Conservation (phyloP, 345 rosid species). For the Populus ilicifolia region DNA sequence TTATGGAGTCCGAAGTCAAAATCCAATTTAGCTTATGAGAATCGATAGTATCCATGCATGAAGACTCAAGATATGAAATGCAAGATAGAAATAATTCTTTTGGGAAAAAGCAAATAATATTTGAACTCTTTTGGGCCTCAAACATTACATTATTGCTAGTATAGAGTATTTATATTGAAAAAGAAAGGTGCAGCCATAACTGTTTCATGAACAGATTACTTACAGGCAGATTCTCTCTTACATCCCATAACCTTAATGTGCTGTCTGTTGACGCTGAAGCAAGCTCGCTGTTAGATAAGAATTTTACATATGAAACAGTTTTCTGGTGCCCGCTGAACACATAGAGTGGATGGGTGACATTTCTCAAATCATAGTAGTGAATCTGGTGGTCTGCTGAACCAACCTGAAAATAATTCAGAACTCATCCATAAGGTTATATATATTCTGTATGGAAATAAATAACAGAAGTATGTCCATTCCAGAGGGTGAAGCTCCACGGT, state of each 20-base stretch:
- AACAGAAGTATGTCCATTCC: background rate
- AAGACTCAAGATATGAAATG: background rate
- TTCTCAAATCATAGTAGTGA: slow-evolving; percentile 87
- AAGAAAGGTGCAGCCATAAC: no score
- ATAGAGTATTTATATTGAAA: background rate
- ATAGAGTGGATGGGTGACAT: slow-evolving; percentile 76
- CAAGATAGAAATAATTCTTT: no score
- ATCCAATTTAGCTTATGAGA: background rate
- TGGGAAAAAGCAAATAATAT: no score
- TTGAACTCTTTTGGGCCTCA: background rate
- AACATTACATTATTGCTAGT: background rate
- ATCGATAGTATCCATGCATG: background rate
- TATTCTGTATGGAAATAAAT: background rate
- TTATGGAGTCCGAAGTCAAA: background rate
- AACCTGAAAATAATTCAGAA: slow-evolving; percentile 49
- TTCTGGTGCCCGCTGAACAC: slow-evolving; percentile 89
- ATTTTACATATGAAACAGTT: slow-evolving; percentile 94
- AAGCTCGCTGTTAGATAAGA: slow-evolving; percentile 86
- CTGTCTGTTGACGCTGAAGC: slow-evolving; percentile 98
- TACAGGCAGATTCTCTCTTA: slow-evolving; percentile 78
- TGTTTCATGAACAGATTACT: slow-evolving; percentile 24
- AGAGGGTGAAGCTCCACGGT: background rate
- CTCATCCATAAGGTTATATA: background rate
- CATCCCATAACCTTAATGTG: slow-evolving; percentile 92
- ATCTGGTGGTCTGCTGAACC: slow-evolving; percentile 97